Conservation (phyloP, 169 alveolate species). For the Fabrea salina region DNA sequence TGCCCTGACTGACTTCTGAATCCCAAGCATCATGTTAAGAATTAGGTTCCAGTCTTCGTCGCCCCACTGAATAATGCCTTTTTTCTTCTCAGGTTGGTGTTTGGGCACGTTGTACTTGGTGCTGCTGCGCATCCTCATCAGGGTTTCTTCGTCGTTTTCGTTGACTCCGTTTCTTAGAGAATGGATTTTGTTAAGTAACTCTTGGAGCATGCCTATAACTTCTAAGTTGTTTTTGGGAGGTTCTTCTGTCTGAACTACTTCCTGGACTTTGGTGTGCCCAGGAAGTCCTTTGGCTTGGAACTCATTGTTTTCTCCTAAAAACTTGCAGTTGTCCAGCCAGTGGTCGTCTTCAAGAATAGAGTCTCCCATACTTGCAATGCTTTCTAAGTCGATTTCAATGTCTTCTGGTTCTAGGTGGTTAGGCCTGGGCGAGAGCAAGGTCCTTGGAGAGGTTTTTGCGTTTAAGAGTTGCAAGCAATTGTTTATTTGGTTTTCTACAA, state of each 20-base stretch:
- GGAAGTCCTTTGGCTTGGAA: no score
- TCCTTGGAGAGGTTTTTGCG: no score
- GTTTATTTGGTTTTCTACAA: neutral
- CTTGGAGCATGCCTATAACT: neutral
- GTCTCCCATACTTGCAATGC: neutral
- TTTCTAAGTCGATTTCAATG: neutral
- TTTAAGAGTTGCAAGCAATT: neutral
- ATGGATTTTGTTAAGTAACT: neutral
- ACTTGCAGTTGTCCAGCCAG: neutral
- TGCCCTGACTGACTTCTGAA: neutral
- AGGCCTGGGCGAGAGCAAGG: no score
- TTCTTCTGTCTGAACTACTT: neutral
- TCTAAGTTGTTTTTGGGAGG: neutral
- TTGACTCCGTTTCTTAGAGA: neutral
- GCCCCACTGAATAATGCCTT: neutral
- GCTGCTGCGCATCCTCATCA: neutral
- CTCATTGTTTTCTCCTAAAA: neutral
- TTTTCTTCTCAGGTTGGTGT: neutral
- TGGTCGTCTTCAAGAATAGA: neutral
- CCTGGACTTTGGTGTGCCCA: neutral
- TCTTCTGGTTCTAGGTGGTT: neutral
- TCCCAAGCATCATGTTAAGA: conserved; percentile 5
- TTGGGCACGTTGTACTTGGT: neutral
- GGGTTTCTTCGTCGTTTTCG: neutral
- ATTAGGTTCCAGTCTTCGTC: conserved; percentile 12